A percentile compares a stretch with the other conserved stretches of the same genome.
phyloP scores from a whole-genome alignment of 2,329 filamentous ascomycete genomes.

The Aspergillus nomiae region DNA sequence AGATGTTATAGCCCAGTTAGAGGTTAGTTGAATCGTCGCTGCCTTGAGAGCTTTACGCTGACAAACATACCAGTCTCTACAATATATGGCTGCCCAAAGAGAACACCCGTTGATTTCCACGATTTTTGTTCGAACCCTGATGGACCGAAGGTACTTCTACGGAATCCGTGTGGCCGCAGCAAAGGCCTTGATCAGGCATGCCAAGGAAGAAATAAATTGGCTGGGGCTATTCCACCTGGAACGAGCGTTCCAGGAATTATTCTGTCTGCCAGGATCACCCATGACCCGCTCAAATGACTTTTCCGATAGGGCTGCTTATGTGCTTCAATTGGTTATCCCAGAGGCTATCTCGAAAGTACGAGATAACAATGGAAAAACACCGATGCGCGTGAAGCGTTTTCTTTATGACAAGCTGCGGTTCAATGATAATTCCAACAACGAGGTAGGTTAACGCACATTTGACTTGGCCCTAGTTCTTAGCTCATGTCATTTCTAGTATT shows the following conservation, averaged over 20 bases:
- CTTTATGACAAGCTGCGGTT: conserved; percentile 86
- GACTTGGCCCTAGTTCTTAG: neutral
- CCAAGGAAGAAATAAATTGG: conserved; percentile 69
- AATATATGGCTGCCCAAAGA: conserved; percentile 68
- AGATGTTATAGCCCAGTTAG: conserved; percentile 85
- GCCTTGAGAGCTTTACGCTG: conserved; percentile 8
- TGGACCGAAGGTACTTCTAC: conserved; percentile 91
- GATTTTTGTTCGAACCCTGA: conserved; percentile 82
- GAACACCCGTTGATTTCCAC: conserved; percentile 83
- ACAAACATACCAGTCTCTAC: conserved; percentile 58
- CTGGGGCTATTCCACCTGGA: conserved; percentile 82
- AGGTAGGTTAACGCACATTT: conserved; percentile 35
- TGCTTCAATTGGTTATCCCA: conserved; percentile 81
- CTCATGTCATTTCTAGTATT: conserved; percentile 56
- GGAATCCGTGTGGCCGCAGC: conserved; percentile 88
- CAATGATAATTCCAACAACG: conserved; percentile 92
- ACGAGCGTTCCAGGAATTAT: conserved; percentile 83
- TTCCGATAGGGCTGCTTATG: conserved; percentile 79
- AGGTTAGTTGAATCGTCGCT: conserved; percentile 42
- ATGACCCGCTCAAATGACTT: conserved; percentile 92
- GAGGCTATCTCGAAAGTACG: conserved; percentile 77
- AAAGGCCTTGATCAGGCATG: conserved; percentile 74
- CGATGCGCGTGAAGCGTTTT: conserved; percentile 76
- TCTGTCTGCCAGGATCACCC: conserved; percentile 75
- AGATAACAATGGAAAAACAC: conserved; percentile 73